Percentiles rank a stretch among this genome's conserved stretches.
Evolutionary conservation across 1,139 yeast genomes (phyloP).

Genomic region (Hemisphaericaspora xylofermentans): DNA sequence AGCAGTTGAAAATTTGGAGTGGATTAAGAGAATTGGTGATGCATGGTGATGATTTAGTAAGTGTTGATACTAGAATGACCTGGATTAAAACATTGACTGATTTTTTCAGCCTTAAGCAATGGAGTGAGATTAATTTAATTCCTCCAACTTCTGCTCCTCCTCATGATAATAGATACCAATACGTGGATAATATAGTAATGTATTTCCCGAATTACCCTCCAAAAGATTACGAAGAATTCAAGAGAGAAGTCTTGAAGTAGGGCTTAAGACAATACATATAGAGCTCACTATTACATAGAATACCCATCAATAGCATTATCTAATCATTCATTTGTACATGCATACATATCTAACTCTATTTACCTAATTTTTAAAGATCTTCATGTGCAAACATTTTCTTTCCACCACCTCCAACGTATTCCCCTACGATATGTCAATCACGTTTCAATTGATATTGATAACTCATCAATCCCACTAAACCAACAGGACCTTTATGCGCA

Average conservation of each 20-base stretch:
- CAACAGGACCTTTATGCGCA: conserved; percentile 82
- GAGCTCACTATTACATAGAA: no score
- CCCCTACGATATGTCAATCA: conserved; percentile 87
- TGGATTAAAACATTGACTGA: conserved; percentile 74
- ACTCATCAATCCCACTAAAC: conserved; percentile 92
- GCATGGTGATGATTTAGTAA: conserved; percentile 46
- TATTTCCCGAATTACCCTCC: conserved; percentile 47
- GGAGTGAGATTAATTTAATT: conserved; percentile 47
- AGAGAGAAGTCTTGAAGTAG: conserved; percentile 7
- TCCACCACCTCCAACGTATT: conserved; percentile 93
- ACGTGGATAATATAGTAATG: conserved; percentile 30
- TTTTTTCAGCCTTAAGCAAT: conserved; percentile 53
- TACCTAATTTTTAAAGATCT: conserved; percentile 29
- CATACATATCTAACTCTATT: no score
- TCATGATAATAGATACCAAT: conserved; percentile 15
- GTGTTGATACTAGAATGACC: conserved; percentile 65
- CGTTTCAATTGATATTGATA: conserved; percentile 94
- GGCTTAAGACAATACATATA: neutral
- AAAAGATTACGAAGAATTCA: conserved; percentile 31
- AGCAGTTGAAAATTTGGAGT: conserved; percentile 64
- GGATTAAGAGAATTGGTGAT: conserved; percentile 46
- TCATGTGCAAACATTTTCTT: conserved; percentile 73
- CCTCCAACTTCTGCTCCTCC: conserved; percentile 14
- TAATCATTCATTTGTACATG: no score
- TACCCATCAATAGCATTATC: neutral